Conservation (phyloP, 2,329 filamentous ascomycete species). For the Dactylellina haptotyla region DNA sequence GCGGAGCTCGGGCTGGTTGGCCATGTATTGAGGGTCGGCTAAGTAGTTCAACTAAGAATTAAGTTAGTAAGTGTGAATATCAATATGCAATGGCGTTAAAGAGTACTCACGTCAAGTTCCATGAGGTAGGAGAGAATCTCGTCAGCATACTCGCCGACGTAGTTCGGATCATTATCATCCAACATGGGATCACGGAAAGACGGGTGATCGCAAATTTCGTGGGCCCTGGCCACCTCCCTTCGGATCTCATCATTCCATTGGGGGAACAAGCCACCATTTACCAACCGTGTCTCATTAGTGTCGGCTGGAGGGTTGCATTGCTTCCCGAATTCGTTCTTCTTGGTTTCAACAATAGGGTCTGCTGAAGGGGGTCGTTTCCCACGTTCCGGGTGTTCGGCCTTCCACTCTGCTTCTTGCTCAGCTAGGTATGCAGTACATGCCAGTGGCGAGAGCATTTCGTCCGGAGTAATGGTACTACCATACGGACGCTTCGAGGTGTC, state of each 20-base stretch:
- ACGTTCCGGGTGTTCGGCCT: too few relatives aligned
- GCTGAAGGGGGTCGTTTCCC: too few relatives aligned
- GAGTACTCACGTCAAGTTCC: slow-evolving; percentile 27
- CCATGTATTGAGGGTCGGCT: slow-evolving; percentile 95
- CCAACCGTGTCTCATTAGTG: not conserved
- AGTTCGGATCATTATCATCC: slow-evolving; percentile 38
- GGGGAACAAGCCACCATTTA: not conserved
- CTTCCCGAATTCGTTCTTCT: not conserved
- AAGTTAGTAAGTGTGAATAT: slow-evolving; percentile 55
- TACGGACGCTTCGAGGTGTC: too few relatives aligned
- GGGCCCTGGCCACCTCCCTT: slow-evolving; percentile 8
- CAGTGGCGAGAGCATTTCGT: too few relatives aligned
- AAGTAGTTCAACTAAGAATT: slow-evolving; percentile 75
- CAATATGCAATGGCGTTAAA: not conserved
- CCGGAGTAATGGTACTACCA: not conserved
- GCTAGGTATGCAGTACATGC: too few relatives aligned
- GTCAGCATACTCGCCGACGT: slow-evolving; percentile 29
- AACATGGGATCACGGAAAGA: slow-evolving; percentile 52
- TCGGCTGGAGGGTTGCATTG: not conserved
- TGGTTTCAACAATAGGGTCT: not conserved
- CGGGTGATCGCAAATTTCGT: not conserved
- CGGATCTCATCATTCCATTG: slow-evolving; percentile 12
- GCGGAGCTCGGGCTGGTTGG: slow-evolving; percentile 93
- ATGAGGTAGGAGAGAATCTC: slow-evolving; percentile 21
- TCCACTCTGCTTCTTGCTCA: too few relatives aligned